Percentiles rank a stretch among this genome's conserved stretches.
These are phyloP conservation scores for Neurospora sp. DNA, from an alignment of 495 filamentous ascomycete species.

Conservation along the genomic window DNA sequence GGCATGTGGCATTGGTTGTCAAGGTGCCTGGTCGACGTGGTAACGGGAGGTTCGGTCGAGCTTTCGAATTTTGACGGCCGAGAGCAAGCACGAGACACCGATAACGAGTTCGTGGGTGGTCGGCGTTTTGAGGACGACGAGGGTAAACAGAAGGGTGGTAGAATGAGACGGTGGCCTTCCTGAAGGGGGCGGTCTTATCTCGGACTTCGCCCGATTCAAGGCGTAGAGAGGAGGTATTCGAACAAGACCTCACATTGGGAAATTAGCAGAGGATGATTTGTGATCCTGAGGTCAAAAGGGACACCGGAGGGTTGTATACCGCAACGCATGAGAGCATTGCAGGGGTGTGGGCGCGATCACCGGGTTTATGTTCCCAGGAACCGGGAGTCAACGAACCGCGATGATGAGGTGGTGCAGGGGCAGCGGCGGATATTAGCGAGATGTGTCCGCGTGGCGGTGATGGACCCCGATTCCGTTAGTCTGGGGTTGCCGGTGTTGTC, in stretches of 20 bases:
- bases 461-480: background rate
- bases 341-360: background rate
- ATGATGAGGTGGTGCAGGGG: no score
- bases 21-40: background rate
- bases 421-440: background rate
- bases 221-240: background rate
- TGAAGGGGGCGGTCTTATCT: background rate
- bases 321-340: background rate
- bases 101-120: background rate
- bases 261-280: background rate
- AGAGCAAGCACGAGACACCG: background rate
- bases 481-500: background rate
- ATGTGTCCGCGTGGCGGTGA: background rate
- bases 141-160: background rate
- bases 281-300: background rate
- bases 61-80: background rate
- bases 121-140: background rate
- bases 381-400: no score
- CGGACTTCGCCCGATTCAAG: background rate
- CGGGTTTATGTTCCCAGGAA: no score
- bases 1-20: background rate
- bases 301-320: background rate
- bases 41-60: background rate
- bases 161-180: background rate
- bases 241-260: background rate